Percentiles rank a stretch among this genome's conserved stretches.
These are phyloP conservation scores for Cadophora sp. DNA, from an alignment of 2,329 filamentous ascomycete species.

Conservation along the genomic window DNA sequence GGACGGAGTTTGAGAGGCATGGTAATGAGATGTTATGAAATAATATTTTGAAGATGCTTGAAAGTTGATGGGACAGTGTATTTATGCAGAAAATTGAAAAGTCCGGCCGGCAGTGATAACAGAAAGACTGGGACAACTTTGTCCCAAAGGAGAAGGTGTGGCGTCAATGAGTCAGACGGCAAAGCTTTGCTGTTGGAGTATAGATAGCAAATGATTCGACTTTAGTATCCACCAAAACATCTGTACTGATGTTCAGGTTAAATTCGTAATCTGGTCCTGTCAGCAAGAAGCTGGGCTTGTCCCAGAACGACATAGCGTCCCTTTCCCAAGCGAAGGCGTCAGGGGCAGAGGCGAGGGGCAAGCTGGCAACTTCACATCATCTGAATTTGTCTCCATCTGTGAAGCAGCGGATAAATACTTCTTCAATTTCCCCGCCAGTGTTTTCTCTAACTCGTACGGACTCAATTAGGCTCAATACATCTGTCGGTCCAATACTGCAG, in stretches of 20 bases:
- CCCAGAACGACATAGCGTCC: not conserved
- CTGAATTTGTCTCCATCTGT: not conserved
- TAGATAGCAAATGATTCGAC: not conserved
- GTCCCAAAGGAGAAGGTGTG: not conserved
- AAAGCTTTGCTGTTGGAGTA: not conserved
- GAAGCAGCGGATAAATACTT: slow-evolving; percentile 25
- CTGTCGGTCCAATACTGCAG: not conserved
- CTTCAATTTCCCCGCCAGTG: slow-evolving; percentile 20
- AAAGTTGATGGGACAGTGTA: not conserved
- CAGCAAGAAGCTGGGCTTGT: not conserved
- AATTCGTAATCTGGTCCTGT: not conserved
- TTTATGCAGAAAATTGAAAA: not conserved
- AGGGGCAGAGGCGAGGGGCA: not conserved
- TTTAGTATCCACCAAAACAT: not conserved
- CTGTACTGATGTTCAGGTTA: not conserved
- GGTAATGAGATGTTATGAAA: slow-evolving; percentile 1
- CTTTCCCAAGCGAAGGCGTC: not conserved
- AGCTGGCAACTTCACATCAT: not conserved
- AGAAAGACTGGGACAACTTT: not conserved
- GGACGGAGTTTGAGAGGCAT: slow-evolving; percentile 46
- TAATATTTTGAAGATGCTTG: not conserved
- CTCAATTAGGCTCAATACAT: slow-evolving; percentile 26
- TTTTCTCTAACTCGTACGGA: slow-evolving; percentile 6
- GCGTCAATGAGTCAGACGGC: not conserved
- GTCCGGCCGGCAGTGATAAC: not conserved